Conservation (phyloP, 192 early-diverging fungal genomes). For the Dissophora ornata region DNA sequence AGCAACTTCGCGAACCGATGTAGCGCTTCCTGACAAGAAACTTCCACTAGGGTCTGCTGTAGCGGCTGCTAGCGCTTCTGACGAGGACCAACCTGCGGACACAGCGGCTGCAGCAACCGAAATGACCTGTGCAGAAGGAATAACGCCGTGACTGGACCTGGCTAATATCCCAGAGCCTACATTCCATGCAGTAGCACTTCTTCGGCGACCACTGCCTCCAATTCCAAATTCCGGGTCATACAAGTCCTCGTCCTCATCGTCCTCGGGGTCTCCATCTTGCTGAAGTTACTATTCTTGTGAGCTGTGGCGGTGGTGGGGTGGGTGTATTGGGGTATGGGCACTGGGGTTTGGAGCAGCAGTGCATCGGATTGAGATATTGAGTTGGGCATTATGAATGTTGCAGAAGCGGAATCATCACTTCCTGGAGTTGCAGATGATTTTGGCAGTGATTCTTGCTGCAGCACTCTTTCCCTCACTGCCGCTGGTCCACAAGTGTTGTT, state of each 20-base stretch:
- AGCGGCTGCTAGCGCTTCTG: conserved; percentile 16
- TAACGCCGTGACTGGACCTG: neutral
- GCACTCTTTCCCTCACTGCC: no score
- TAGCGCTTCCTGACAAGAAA: neutral
- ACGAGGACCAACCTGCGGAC: conserved; percentile 24
- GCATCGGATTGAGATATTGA: no score
- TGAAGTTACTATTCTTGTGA: neutral
- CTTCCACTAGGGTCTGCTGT: conserved; percentile 13
- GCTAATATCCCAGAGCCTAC: neutral
- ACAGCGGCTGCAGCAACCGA: conserved; percentile 16
- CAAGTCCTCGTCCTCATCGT: conserved; percentile 35
- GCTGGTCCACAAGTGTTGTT: no score
- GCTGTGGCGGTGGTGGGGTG: no score
- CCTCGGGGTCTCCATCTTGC: neutral
- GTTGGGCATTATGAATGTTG: no score
- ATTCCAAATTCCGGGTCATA: conserved; percentile 48
- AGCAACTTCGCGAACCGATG: no score
- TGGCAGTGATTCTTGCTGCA: no score
- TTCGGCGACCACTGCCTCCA: conserved; percentile 16
- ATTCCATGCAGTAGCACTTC: neutral
- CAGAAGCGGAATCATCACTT: no score
- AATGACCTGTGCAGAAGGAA: conserved; percentile 20
- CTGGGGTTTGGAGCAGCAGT: no score
- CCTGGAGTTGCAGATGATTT: no score
- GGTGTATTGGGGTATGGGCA: no score